Evolutionary conservation across 306 rosid species (phyloP), one percentile per base, ranked within the genome.

Genomic region (Casuarina glauca): DNA sequence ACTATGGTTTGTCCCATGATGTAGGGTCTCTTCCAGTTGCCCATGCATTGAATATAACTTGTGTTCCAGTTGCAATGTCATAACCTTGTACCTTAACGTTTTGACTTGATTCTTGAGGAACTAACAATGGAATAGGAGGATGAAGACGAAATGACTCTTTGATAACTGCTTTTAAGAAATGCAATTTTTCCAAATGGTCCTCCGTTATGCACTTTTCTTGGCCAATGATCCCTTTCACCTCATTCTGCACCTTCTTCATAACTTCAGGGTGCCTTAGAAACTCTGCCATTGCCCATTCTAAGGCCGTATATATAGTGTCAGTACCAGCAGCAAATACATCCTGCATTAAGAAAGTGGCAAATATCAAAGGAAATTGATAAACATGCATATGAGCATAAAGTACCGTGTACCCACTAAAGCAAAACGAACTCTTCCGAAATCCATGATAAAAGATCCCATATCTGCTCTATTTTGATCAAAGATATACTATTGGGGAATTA

Each of bases 251-350:
- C 36, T 73, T 85, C 52, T 82, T 70, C 92, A 81, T 86, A 0
- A 6, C 77, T 38, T 43, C 10, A n/a, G 90, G 91, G 38, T 90
- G 84, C 32, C 48, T 87, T 9, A 87, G 19, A 0, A 89, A 72
- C 73, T 83, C 85, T 6, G 89, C 58, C 89, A 85, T 87, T 73
- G 84, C 58, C 89, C 88, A 85, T 6, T 89, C 96, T 17, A 91
- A 61, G 5, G 71, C 74, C 4, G 82, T 76, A n/a, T 50, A 72
- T 3, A 80, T 75, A 0, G 94, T 88, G 78, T 88, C 91, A 0
- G 91, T 89, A 6, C 94, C 94, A 1, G 69, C 45, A 2, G 69
- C 69, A 7, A 63, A 63, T 63, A 9, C 26, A 13, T 63, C 69
- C 46, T 63, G 5, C 17, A 38, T 13, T 0, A 63, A 38, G 5